Evolutionary conservation across 148 eudicot genomes (phyloP).

Genomic region (Diospyros lotus): DNA sequence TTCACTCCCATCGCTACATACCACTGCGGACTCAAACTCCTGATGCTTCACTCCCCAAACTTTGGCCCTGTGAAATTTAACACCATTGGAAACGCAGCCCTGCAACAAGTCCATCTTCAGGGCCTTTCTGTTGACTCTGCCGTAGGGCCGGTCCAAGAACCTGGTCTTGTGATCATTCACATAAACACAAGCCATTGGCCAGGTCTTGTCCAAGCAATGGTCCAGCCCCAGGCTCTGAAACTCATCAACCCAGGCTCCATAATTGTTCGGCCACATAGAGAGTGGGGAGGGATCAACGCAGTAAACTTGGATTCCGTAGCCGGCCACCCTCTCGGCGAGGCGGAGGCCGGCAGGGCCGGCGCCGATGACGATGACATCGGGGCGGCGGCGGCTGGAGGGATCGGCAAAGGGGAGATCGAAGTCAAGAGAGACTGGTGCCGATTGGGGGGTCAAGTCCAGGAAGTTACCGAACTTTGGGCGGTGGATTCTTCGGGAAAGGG

Average conservation of each 20-base stretch:
- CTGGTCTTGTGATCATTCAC: constrained; percentile 33
- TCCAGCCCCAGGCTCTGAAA: constrained; percentile 33
- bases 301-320: constrained; percentile 36
- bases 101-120: constrained; percentile 33
- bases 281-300: constrained; percentile 47
- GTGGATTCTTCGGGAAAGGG: neutral
- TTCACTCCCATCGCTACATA: constrained; percentile 43
- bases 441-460: constrained; percentile 36
- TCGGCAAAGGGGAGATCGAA: constrained; percentile 31
- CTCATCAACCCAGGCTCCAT: constrained; percentile 57
- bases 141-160: constrained; percentile 42
- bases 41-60: constrained; percentile 36
- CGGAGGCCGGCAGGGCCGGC: constrained; percentile 57
- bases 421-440: constrained; percentile 22
- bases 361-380: constrained; percentile 43
- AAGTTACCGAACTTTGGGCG: constrained; percentile 30
- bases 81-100: constrained; percentile 30
- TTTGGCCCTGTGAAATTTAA: constrained; percentile 32
- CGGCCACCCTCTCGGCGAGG: constrained; percentile 30
- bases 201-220: constrained; percentile 42
- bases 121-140: constrained; percentile 29
- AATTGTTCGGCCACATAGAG: constrained; percentile 47
- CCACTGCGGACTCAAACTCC: constrained; percentile 41
- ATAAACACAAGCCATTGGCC: constrained; percentile 41
- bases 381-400: constrained; percentile 23